Base-by-base conservation (phyloP, 257 asterid genomes). In the Schizonepeta tenuifolia region DNA sequence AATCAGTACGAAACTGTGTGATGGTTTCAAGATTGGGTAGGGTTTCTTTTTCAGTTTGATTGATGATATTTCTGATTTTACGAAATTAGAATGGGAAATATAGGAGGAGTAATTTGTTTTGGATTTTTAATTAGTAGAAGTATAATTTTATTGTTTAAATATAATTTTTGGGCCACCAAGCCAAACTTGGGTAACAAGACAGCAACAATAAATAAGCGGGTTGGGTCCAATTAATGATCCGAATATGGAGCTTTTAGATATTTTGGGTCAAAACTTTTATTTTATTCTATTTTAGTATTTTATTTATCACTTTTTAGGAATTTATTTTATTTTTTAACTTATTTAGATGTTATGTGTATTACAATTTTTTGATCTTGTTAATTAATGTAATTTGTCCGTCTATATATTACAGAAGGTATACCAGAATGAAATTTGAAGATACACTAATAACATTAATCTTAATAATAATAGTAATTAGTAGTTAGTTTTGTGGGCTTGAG, bases 131-230 rank as follows among this genome's bases (percentile, higher is more conserved):
- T 5, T 5, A 5, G 15, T 6, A 55, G 7, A 59, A 22, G 0
- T 15, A 15, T 31, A 18, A 47, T 43, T 35, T 40, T 47, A 17
- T 11, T 5, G 46, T 10, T 18, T 51, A 21, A 15, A 36, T 57
- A 18, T 51, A 1, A 1, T 24, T 24, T 24, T 67, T 65, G 73
- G 74, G 66, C 65, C 15, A 40, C 46, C 22, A 38, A 26, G 47
- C 46, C 22, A 38, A 26, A 21, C 83, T 79, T 75, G 80, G 60
- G 65, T 20, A 79, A 41, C 80, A 79, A 65, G 83, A 75, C 57
- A 63, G 11, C 61, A 2, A 47, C 2, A 15, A 70, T 18, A 5
- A 61, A 21, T 17, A 10, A 20, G 21, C 80, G 75, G 80, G 75
- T 69, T 70, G 67, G 71, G 68, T 74, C 50, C 50, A 28, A 43